Evolutionary conservation across 257 asterid genomes (phyloP).

Genomic region (Solanum chiquidenum): DNA sequence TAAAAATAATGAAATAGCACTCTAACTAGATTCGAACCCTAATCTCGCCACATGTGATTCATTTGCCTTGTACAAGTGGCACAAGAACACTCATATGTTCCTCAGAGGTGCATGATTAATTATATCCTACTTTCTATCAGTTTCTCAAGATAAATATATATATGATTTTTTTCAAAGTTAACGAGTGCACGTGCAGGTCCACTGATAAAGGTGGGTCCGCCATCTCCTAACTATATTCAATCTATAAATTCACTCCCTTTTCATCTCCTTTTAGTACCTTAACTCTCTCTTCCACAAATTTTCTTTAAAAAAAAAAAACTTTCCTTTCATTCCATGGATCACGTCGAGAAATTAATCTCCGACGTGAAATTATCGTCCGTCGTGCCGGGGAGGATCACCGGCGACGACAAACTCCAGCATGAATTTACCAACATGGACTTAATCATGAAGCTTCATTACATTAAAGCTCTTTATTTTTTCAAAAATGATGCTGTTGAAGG

Average conservation of each 20-base stretch:
- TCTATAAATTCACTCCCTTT: not conserved
- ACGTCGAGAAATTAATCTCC: conserved; percentile 1
- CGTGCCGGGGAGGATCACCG: conserved; percentile 67
- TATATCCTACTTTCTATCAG: no score
- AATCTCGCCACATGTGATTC: no score
- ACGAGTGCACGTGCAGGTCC: no score
- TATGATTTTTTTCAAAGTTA: no score
- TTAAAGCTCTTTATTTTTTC: conserved; percentile 53
- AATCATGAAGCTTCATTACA: conserved; percentile 52
- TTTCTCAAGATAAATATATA: no score
- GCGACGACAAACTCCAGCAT: conserved; percentile 27
- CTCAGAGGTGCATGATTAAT: fast-evolving
- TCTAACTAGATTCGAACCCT: no score
- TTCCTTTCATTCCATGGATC: not conserved
- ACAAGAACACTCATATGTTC: no score
- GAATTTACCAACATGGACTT: conserved; percentile 38
- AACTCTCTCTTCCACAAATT: not conserved
- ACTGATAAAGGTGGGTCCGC: no score
- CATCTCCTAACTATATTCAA: not conserved
- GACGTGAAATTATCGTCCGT: conserved; percentile 25
- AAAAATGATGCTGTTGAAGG: conserved; percentile 37
- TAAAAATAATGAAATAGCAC: no score
- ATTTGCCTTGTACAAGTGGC: no score
- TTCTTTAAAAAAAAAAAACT: not conserved
- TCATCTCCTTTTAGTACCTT: not conserved